Evolutionary conservation across 495 filamentous ascomycete genomes (phyloP).

Genomic region (Bacidia rubella): DNA sequence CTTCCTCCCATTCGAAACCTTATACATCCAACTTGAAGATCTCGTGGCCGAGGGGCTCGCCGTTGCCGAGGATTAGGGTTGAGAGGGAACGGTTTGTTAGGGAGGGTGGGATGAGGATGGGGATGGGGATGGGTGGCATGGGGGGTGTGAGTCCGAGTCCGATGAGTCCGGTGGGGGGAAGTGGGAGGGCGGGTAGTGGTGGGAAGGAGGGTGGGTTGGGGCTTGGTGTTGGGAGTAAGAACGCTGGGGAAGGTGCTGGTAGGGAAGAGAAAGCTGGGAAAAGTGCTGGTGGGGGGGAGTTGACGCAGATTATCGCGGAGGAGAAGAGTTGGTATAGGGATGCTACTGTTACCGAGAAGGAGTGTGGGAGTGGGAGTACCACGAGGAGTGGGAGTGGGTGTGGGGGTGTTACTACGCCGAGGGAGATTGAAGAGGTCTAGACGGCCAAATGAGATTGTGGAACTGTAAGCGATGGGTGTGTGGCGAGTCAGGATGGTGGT

Average conservation of each 20-base stretch:
- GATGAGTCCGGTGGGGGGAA: neutral
- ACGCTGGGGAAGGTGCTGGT: neutral
- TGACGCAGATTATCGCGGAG: neutral
- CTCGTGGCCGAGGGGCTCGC: constrained; percentile 1
- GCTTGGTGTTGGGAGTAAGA: neutral
- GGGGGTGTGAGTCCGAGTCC: no score
- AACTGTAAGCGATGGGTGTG: neutral
- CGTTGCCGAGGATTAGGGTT: neutral
- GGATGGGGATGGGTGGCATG: neutral
- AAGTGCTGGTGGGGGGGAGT: neutral
- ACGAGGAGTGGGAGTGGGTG: neutral
- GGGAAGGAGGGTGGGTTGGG: neutral
- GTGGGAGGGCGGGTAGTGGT: neutral
- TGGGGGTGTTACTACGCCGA: neutral
- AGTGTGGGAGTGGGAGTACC: neutral
- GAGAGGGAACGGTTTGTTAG: neutral
- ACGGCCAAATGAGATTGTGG: neutral
- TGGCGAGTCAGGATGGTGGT: neutral
- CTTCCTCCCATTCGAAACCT: neutral
- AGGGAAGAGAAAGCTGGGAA: neutral
- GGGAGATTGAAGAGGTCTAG: neutral
- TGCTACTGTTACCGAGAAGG: neutral
- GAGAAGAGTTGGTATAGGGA: neutral
- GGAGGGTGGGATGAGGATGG: neutral
- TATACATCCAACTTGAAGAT: neutral